Base-by-base conservation (phyloP, 2,329 filamentous ascomycete species). In the Diaporthe citriasiana region DNA sequence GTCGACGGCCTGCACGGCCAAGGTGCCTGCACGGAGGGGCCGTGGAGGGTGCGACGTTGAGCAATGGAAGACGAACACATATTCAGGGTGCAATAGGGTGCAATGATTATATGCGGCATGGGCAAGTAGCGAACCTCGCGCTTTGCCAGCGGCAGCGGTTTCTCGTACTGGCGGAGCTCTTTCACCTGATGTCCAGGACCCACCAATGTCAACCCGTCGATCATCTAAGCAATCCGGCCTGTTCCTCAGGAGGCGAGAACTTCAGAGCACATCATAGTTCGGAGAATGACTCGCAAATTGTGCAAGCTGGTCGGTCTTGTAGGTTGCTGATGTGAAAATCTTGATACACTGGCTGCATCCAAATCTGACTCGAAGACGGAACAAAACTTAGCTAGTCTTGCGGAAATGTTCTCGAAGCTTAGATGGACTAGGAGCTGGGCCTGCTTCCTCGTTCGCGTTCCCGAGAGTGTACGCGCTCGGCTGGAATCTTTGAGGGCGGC, bases 31-130 rank as follows among this genome's bases (percentile, higher is more conserved):
- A 38, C 63, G 63, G 63, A 68, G 63, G 63, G 63, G 47, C 63
- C 63, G 47, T 70, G 25, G 35, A 63, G 70, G 70, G 70, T 53
- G 42, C 12, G 9, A 9, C n/a, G 15, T 60, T 17, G 70, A 63
- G 57, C 70, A 71, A 71, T 63, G 70, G 59, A 71, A 57, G 53
- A 42, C 70, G 70, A 71, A 71, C 56, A 71, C 56, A 71, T 71
- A 59, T 71, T 22, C 63, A 38, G 63, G 30, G 47, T 68, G 63
- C 63, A 38, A 53, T 30, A 13, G 33, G 22, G 63, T 68, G 63
- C 63, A 27, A 38, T 51, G 13, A 51, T 12, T 50, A 66, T 66
- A 51, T 66, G 30, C 42, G 25, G 30, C 30, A 47, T 66, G 60
- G 60, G 60, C 60, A 38, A n/a, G 22, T 33, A 66, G 60, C 60